Percentiles rank a stretch among this genome's conserved stretches.
These are phyloP conservation scores for Lasiodiplodia hormozganensis DNA, from an alignment of 2,329 filamentous ascomycete genomes.

Conservation along the genomic window DNA sequence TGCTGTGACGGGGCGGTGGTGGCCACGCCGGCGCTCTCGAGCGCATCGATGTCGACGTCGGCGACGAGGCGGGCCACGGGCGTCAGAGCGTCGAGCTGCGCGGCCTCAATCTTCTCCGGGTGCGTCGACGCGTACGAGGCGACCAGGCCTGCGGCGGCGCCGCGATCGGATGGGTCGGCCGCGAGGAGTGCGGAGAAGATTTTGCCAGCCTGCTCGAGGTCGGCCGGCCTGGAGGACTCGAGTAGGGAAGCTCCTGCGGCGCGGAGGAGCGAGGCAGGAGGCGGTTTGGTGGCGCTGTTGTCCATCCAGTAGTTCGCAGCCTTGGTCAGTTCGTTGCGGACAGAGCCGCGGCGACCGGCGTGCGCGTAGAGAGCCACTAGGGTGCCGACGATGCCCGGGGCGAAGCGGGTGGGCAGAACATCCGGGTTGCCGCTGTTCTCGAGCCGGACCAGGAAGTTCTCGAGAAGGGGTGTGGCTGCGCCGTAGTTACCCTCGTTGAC, in stretches of 20 bases:
- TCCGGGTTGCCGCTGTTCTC: slow-evolving; percentile 65
- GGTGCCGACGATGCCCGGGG: slow-evolving; percentile 83
- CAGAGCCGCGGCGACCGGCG: slow-evolving; percentile 75
- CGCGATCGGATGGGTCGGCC: slow-evolving; percentile 69
- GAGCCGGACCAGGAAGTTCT: slow-evolving; percentile 75
- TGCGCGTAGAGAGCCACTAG: slow-evolving; percentile 79
- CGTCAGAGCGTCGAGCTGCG: slow-evolving; percentile 64
- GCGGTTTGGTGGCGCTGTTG: slow-evolving; percentile 52
- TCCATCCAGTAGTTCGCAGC: slow-evolving; percentile 81
- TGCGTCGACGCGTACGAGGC: slow-evolving; percentile 76
- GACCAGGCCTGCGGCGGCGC: slow-evolving; percentile 82
- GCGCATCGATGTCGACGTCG: slow-evolving; percentile 65
- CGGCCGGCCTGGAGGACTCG: slow-evolving; percentile 72
- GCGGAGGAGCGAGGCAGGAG: slow-evolving; percentile 69
- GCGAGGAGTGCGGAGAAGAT: slow-evolving; percentile 77
- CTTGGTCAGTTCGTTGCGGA: slow-evolving; percentile 76
- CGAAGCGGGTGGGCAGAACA: slow-evolving; percentile 75
- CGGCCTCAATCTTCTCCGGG: slow-evolving; percentile 61
- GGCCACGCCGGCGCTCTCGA: slow-evolving; percentile 72
- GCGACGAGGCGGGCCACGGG: slow-evolving; percentile 67
- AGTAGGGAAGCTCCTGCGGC: slow-evolving; percentile 86
- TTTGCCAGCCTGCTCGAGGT: slow-evolving; percentile 74
- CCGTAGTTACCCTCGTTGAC: slow-evolving; percentile 73
- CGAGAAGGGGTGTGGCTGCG: slow-evolving; percentile 76
- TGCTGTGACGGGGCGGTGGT: slow-evolving; percentile 42